Evolutionary conservation across 2,329 filamentous ascomycete species (phyloP), one percentile per base, ranked within the genome.

Genomic region (Paraconiothyrium brasiliense): DNA sequence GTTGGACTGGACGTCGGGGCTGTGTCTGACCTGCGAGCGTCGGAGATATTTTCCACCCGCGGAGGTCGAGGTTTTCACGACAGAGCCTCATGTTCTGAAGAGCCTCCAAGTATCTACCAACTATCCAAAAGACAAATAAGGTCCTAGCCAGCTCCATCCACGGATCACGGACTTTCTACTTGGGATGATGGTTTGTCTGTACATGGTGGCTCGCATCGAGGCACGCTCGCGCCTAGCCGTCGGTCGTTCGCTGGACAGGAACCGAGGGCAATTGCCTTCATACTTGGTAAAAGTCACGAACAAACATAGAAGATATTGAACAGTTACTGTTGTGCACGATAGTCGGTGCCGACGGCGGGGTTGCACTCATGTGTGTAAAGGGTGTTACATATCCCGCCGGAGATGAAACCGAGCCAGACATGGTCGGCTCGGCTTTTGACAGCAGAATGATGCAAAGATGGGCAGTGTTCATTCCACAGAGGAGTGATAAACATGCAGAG

Each of bases 371-470:
- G 10, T 51, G 37, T n/a, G 30, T 37, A 34, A 51, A 51, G 11
- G 27, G 32, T 51, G 48, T 41, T 47, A 44, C 20, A 39, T 24
- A 56, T 56, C 54, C 27, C 41, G 54, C 22, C 54, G 54, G 54
- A 56, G 43, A 47, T 34, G 37, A n/a, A 11, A 41, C 52, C 52
- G 41, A 55, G 22, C 16, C 27, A 43, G 39, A 34, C 30, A 8
- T 54, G 20, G 50, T 54, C 57, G 51, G 56, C n/a, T 60, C 58
- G 58, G 58, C 58, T 34, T 60, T 60, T 56, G 58, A 60, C 34
- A 24, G n/a, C 10, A 34, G 10, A 14, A 46, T 20, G 27, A 32
- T 20, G 48, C 35, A 48, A 22, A 22, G 24, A 58, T 10, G 35
- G 32, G 32, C 32, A 20, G 16, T 34, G 24, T 47, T n/a, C 14